Evolutionary conservation across 1,139 yeast species (phyloP).

Genomic region (Pichia norvegensis): DNA sequence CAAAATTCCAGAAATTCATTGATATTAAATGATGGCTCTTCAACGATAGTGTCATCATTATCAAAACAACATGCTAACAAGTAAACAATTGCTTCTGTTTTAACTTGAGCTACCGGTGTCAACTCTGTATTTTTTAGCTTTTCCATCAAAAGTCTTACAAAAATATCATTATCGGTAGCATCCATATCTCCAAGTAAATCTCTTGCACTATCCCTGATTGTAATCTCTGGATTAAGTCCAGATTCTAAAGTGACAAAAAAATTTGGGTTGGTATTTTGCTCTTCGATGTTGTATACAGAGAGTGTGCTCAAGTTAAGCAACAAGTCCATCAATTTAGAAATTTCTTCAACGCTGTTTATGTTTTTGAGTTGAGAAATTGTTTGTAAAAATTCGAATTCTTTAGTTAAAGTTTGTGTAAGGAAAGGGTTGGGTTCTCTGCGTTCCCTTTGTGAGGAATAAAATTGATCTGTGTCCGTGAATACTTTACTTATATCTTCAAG

Average conservation of each 20-base stretch:
- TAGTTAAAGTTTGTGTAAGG: slow-evolving; percentile 16
- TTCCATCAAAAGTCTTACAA: slow-evolving; percentile 27
- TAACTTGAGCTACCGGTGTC: slow-evolving; percentile 1
- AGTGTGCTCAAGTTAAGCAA: slow-evolving; percentile 18
- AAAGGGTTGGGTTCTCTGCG: slow-evolving; percentile 20
- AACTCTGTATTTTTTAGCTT: slow-evolving; percentile 11
- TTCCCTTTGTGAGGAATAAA: slow-evolving; percentile 20
- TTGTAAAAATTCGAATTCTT: slow-evolving; percentile 19
- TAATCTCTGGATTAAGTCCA: slow-evolving; percentile 45
- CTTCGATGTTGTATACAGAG: slow-evolving; percentile 25
- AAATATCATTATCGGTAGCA: slow-evolving; percentile 29
- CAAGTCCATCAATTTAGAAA: slow-evolving; percentile 22
- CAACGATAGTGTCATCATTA: slow-evolving; percentile 36
- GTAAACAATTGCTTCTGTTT: slow-evolving; percentile 36
- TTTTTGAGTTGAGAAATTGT: slow-evolving; percentile 18
- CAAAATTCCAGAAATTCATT: slow-evolving; percentile 5
- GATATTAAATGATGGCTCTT: slow-evolving; percentile 20
- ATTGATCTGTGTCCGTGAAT: slow-evolving; percentile 21
- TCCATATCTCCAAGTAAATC: slow-evolving; percentile 45
- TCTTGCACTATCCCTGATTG: slow-evolving; percentile 46
- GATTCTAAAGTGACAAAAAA: slow-evolving; percentile 64
- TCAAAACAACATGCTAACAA: slow-evolving; percentile 37
- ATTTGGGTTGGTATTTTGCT: slow-evolving; percentile 52
- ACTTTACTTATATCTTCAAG: neutral
- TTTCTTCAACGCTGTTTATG: slow-evolving; percentile 3